phyloP scores from a whole-genome alignment of 148 eudicot genomes.

The Rhododendron mucronatum region DNA sequence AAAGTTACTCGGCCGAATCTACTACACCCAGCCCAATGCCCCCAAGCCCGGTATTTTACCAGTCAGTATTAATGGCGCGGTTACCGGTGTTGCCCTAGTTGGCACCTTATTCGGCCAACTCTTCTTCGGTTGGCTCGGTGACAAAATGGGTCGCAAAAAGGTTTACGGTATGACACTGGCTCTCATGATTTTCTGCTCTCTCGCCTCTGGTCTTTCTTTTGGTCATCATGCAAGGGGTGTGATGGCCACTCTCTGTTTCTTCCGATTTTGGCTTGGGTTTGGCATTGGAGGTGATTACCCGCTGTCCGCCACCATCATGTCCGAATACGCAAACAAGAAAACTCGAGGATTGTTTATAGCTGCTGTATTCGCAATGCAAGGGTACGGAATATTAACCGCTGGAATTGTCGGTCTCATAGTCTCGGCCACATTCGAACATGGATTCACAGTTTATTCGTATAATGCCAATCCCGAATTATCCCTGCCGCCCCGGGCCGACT shows the following conservation, averaged over 20 bases:
- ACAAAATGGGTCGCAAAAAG: neutral
- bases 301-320: slow-evolving; percentile 62
- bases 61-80: too few relatives aligned
- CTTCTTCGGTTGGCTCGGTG: neutral
- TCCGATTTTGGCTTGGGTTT: slow-evolving; percentile 58
- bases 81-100: neutral
- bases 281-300: slow-evolving; percentile 71
- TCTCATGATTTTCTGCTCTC: slow-evolving; percentile 14
- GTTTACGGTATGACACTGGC: slow-evolving; percentile 18
- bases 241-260: slow-evolving; percentile 35
- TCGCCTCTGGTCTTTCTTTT: slow-evolving; percentile 21
- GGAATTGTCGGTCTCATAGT: slow-evolving; percentile 42
- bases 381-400: slow-evolving; percentile 50
- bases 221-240: neutral
- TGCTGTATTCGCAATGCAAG: slow-evolving; percentile 72
- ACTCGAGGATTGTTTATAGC: slow-evolving; percentile 61
- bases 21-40: accelerated
- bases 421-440: slow-evolving; percentile 16
- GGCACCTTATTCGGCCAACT: neutral
- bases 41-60: neutral
- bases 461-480: neutral
- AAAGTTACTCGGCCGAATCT: neutral
- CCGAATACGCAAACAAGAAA: slow-evolving; percentile 62
- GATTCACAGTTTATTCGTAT: too few relatives aligned
- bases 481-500: slow-evolving; percentile 40